Evolutionary conservation across 176 grass and related monocot species (phyloP), one percentile per base, ranked within the genome.

Genomic region (Paspalum notatum): DNA sequence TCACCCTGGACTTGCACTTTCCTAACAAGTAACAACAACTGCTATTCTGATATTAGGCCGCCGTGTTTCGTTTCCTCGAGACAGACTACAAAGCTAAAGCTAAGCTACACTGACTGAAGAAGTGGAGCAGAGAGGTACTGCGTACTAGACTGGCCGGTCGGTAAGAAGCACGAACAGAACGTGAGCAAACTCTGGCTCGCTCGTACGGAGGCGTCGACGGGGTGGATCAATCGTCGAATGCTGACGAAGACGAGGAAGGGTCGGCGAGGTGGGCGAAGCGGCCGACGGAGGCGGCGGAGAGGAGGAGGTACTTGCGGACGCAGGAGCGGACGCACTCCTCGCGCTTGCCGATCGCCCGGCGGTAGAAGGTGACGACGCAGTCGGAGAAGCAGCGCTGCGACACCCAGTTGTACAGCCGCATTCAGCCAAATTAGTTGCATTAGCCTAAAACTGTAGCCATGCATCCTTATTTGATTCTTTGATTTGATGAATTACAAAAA

Each of bases 381-480:
- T 93, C 91, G 62, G 91, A 78, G 80, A 93, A 93, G 72, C 91
- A 93, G 21, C 72, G 66, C 51, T 90, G 84, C n/a, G n/a, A n/a
- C n/a, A n/a, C n/a, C n/a, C n/a, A n/a, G n/a, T n/a, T n/a, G n/a
- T n/a, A n/a, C n/a, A n/a, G n/a, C n/a, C n/a, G n/a, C 59, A 41
- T 43, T 52, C 32, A 53, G 14, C 12, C 14, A 70, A 57, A 56
- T n/a, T 74, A 7, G 22, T 40, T 57, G 0, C 18, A 12, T 43
- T 21, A 40, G n/a, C 24, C 47, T 26, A 12, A 76, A 20, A 45
- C 6, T 24, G 3, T 21, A 21, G n/a, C 5, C 17, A 6, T 16
- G 13, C 32, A 53, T 21, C 32, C 22, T 42, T 24, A 25, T 39
- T 43, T 32, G 32, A 32, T 32, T 12, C 4, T 25, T 43, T 67